These are phyloP conservation scores for Neurospora intermedia DNA, from an alignment of 495 filamentous ascomycete genomes.

Conservation along the genomic window DNA sequence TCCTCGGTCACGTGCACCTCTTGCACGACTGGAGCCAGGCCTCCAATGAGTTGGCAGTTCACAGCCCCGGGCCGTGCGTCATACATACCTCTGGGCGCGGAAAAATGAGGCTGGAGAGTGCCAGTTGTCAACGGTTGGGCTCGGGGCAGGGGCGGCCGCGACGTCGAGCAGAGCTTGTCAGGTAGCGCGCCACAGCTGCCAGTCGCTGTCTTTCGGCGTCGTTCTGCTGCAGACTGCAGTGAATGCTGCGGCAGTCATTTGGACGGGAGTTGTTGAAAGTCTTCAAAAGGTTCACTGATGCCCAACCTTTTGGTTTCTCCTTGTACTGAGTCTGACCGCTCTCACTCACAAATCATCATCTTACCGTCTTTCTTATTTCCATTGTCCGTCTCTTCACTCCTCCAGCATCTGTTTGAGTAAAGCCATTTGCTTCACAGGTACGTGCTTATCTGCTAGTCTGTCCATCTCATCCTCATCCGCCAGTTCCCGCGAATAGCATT, in stretches of 20 bases:
- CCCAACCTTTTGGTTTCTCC: conserved; percentile 20
- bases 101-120: conserved; percentile 21
- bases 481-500: conserved; percentile 2
- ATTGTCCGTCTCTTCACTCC: conserved; percentile 3
- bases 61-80: conserved; percentile 8
- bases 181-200: not conserved
- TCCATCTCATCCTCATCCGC: not conserved
- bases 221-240: not conserved
- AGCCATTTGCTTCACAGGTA: conserved; percentile 8
- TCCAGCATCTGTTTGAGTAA: conserved; percentile 2
- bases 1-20: not conserved
- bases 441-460: not conserved
- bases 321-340: conserved; percentile 20
- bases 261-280: not conserved
- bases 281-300: conserved; percentile 16
- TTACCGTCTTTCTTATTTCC: not conserved
- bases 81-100: conserved; percentile 5
- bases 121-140: conserved; percentile 23
- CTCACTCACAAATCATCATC: conserved; percentile 18
- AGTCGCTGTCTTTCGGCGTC: not conserved
- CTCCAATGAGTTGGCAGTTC: not conserved
- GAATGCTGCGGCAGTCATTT: not conserved
- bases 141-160: not conserved
- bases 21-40: not conserved
- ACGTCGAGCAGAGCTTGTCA: not conserved